These are phyloP conservation scores for Hypocrella siamensis DNA, from an alignment of 2,329 filamentous ascomycete species.

Conservation along the genomic window DNA sequence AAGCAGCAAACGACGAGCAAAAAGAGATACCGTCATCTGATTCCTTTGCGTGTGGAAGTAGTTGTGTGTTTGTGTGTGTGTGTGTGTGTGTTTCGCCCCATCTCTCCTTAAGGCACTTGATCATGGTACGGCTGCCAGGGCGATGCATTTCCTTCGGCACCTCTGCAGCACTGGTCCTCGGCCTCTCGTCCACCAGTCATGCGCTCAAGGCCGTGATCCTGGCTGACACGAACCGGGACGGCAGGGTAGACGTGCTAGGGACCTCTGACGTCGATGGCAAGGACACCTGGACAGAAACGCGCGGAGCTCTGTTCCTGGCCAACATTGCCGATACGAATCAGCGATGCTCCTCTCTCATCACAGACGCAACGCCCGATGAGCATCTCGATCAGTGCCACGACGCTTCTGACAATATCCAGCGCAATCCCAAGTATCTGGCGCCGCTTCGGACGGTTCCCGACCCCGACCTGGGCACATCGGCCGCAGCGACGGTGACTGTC, in stretches of 20 bases:
- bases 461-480: constrained; percentile 5
- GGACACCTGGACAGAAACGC: constrained; percentile 8
- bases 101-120: no score
- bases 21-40: no score
- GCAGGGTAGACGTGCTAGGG: constrained; percentile 11
- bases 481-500: constrained; percentile 7
- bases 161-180: neutral
- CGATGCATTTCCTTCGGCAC: no score
- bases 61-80: no score
- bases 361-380: constrained; percentile 6
- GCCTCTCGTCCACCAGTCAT: neutral
- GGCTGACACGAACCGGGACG: constrained; percentile 20
- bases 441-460: constrained; percentile 16
- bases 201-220: constrained; percentile 6
- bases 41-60: no score
- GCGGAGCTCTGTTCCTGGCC: constrained; percentile 20
- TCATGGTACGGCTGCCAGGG: no score
- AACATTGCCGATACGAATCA: constrained; percentile 17
- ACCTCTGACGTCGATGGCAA: constrained; percentile 10
- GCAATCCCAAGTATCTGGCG: constrained; percentile 14
- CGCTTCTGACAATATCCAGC: constrained; percentile 16
- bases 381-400: constrained; percentile 18
- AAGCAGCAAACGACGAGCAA: no score
- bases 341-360: constrained; percentile 12
- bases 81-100: no score